Evolutionary conservation across 192 early-diverging fungal genomes (phyloP), one percentile per base, ranked within the genome.

Genomic region (Linnemannia schmuckeri): DNA sequence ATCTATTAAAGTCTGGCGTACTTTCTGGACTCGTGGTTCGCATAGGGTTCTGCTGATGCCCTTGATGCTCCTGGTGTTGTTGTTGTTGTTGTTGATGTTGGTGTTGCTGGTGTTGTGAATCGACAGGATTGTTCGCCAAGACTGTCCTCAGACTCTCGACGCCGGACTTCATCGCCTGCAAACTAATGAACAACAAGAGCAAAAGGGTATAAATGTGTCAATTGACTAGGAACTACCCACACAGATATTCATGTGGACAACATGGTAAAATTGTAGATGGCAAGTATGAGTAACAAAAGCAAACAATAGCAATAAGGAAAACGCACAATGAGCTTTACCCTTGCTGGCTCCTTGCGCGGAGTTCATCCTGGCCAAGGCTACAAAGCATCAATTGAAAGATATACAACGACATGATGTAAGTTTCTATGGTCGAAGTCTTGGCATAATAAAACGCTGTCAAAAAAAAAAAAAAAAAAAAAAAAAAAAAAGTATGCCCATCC

Each of bases 331-430:
- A 66, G 24, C 61, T 46, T 82, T 85, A 81, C 84, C 84, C 84
- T 78, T 87, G 84, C 38, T 87, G 84, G 38, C 84, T 87, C 57
- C 76, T 80, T 4, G 84, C 75, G 33, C 84, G 84, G 20, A 87
- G 35, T 22, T 87, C 84, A 81, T 87, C 84, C 40, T 87, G 84
- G 12, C 84, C 79, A 38, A 87, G 24, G 30, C 84, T 87, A 74
- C 6, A 44, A 6, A 40, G 35, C 17, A 18, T 24, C 15, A 57
- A 41, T 24, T 18, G 24, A 37, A 46, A 17, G 63, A 4, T 30
- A 69, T 37, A 37, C 37, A 37, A 37, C 37, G 37, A 22, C 30
- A 70, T 55, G 24, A 1, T 49, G 30, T 30, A 3, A 66, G 61
- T 3, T 30, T 33, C 55, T 6, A 55, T 18, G 17, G 6, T 27